Evolutionary conservation across 805 yeast genomes (phyloP).

Genomic region (Schwanniomyces occidentalis): DNA sequence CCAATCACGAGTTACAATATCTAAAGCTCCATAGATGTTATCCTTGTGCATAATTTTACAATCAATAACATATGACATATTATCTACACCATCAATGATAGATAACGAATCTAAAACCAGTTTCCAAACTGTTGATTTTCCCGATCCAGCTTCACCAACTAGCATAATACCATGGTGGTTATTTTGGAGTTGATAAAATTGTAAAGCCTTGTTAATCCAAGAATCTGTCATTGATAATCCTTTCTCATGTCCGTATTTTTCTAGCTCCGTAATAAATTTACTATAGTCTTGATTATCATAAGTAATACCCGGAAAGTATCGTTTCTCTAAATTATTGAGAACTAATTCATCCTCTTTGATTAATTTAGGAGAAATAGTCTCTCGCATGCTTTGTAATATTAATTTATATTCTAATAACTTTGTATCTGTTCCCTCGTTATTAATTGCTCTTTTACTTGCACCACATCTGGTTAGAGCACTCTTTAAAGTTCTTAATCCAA

Average conservation of each 20-base stretch:
- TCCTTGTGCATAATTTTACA: constrained; percentile 74
- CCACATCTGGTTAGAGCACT: constrained; percentile 64
- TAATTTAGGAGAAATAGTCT: constrained; percentile 69
- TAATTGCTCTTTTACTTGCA: constrained; percentile 27
- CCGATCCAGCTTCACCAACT: constrained; percentile 74
- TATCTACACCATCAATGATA: constrained; percentile 32
- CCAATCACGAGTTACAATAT: constrained; percentile 85
- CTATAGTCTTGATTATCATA: constrained; percentile 20
- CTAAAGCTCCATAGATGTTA: constrained; percentile 67
- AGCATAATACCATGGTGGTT: constrained; percentile 79
- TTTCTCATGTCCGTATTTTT: constrained; percentile 21
- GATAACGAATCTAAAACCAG: constrained; percentile 49
- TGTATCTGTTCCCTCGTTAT: constrained; percentile 4
- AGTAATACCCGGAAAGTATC: constrained; percentile 26
- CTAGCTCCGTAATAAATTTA: constrained; percentile 25
- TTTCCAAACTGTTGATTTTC: constrained; percentile 62
- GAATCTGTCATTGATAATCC: constrained; percentile 34
- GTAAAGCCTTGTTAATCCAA: constrained; percentile 59
- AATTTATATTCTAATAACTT: constrained; percentile 26
- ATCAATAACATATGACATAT: constrained; percentile 54
- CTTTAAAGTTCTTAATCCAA: constrained; percentile 84
- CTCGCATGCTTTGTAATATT: constrained; percentile 54
- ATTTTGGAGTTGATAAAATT: constrained; percentile 59
- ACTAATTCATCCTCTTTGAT: constrained; percentile 49
- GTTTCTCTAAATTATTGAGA: constrained; percentile 25